A percentile compares a stretch with the other conserved stretches of the same genome.
phyloP scores from a whole-genome alignment of 257 asterid species.

The Solanum pimpinellifolium region DNA sequence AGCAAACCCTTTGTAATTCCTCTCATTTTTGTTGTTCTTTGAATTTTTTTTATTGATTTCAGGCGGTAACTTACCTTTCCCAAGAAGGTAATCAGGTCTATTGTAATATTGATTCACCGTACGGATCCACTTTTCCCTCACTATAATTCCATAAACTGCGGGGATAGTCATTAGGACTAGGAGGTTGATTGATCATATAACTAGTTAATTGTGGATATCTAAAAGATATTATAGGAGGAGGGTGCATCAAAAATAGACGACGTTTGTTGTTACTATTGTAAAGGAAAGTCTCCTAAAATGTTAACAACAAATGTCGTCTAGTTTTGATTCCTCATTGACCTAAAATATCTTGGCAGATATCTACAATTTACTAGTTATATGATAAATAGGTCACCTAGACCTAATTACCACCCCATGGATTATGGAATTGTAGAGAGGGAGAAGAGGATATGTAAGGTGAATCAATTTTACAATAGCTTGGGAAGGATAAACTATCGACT shows the following conservation, averaged over 20 bases:
- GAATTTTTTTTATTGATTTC: conserved; percentile 44
- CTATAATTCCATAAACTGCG: background rate
- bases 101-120: conserved; percentile 75
- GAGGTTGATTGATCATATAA: too few relatives aligned
- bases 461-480: too few relatives aligned
- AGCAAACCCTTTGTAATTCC: conserved; percentile 29
- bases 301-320: too few relatives aligned
- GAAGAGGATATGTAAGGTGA: too few relatives aligned
- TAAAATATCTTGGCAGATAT: too few relatives aligned
- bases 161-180: background rate
- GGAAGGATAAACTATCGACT: too few relatives aligned
- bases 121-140: conserved; percentile 86
- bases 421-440: too few relatives aligned
- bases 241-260: conserved; percentile 18
- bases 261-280: background rate
- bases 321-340: too few relatives aligned
- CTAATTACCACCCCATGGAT: too few relatives aligned
- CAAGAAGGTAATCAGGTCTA: conserved; percentile 69
- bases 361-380: too few relatives aligned
- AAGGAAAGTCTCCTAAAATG: conserved; percentile 14
- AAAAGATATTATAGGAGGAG: background rate
- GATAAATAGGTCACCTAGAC: too few relatives aligned
- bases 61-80: conserved; percentile 69
- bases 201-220: background rate
- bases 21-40: conserved; percentile 45